Evolutionary conservation across 768 basidiomycete genomes (phyloP).

Genomic region (Coprinopsis strossmayeri): DNA sequence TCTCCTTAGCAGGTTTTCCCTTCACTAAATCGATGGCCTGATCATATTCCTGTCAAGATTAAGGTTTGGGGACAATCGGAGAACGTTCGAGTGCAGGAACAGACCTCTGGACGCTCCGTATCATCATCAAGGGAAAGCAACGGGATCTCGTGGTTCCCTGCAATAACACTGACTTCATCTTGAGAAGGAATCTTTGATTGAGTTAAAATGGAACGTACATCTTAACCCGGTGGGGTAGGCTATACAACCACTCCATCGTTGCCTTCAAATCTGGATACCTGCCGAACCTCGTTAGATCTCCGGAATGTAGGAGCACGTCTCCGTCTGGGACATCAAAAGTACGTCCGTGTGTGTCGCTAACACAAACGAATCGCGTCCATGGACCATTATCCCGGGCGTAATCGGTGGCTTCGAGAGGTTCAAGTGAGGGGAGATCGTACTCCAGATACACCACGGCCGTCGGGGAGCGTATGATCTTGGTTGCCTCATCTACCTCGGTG

Average conservation of each 20-base stretch:
- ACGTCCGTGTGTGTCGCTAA: conserved; percentile 51
- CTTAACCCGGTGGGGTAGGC: conserved; percentile 51
- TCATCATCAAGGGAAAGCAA: conserved; percentile 31
- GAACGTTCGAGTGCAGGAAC: conserved; percentile 23
- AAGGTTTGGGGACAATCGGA: not conserved
- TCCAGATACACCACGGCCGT: conserved; percentile 28
- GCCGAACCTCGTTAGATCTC: conserved; percentile 56
- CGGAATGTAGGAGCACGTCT: conserved; percentile 61
- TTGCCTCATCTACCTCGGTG: too few relatives aligned
- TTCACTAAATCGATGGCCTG: conserved; percentile 26
- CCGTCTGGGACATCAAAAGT: conserved; percentile 47
- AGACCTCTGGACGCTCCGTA: conserved; percentile 30
- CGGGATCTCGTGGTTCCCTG: conserved; percentile 67
- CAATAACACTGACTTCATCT: conserved; percentile 42
- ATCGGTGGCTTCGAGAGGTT: too few relatives aligned
- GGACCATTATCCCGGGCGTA: conserved; percentile 21
- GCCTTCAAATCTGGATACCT: conserved; percentile 32
- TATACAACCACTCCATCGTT: conserved; percentile 53
- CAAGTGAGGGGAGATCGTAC: too few relatives aligned
- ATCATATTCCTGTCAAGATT: conserved; percentile 15
- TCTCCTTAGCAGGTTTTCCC: conserved; percentile 24
- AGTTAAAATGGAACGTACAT: conserved; percentile 34
- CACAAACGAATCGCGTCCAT: conserved; percentile 55
- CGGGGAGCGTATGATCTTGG: not conserved
- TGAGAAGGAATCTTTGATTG: not conserved